Evolutionary conservation across 1,284 basidiomycete genomes (phyloP).

Genomic region (Microbotryomycetes sp.): DNA sequence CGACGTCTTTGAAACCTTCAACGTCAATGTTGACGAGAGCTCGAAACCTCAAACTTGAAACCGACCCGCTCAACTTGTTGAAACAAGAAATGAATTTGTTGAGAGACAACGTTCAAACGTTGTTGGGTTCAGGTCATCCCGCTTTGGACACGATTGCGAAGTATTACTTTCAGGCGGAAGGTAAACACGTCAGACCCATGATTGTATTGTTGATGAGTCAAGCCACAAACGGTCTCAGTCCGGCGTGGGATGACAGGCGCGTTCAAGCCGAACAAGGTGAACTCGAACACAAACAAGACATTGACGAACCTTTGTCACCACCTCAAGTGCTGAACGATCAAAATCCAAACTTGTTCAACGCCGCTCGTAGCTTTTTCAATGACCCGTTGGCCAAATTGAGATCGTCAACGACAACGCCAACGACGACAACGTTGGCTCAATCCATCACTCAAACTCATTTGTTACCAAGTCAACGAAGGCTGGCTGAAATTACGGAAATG

Average conservation of each 20-base stretch:
- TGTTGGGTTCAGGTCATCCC: conserved; percentile 84
- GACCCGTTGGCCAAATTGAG: conserved; percentile 22
- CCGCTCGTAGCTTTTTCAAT: conserved; percentile 53
- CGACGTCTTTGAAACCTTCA: neutral
- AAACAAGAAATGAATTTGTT: conserved; percentile 67
- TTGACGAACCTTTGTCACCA: conserved; percentile 58
- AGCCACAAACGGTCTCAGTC: conserved; percentile 76
- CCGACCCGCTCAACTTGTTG: conserved; percentile 26
- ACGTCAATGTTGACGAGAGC: neutral
- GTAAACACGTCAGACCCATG: conserved; percentile 82
- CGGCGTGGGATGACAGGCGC: conserved; percentile 50
- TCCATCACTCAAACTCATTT: neutral
- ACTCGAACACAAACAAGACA: conserved; percentile 40
- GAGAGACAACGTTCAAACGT: conserved; percentile 64
- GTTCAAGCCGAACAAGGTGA: conserved; percentile 49
- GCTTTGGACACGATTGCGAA: conserved; percentile 79
- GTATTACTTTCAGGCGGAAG: conserved; percentile 72
- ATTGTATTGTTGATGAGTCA: conserved; percentile 84
- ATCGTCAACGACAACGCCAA: neutral
- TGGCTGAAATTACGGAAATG: conserved; percentile 98
- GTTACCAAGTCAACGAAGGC: conserved; percentile 80
- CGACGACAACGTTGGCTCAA: neutral
- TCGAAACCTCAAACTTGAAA: neutral
- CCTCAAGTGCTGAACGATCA: conserved; percentile 74
- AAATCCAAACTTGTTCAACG: conserved; percentile 70